Evolutionary conservation across 208 protist genomes (phyloP), one percentile per base, ranked within the genome.

Genomic region (Kentomonas sorsogonicus): DNA sequence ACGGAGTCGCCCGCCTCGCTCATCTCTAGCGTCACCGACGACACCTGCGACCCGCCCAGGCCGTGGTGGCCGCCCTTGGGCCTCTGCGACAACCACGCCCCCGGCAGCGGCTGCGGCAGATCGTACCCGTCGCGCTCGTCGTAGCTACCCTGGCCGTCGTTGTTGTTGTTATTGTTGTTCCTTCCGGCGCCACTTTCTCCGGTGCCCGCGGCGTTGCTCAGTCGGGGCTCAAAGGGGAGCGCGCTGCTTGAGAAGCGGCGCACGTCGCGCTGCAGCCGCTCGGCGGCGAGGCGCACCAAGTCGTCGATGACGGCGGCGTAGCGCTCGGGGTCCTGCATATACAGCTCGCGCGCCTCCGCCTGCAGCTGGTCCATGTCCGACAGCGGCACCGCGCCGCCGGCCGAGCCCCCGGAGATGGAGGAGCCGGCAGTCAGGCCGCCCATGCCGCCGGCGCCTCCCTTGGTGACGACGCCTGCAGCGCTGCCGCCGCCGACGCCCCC

Each of bases 301-400:
- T 91, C 80, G 23, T 89, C 74, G 30, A 94, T 70, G n/a, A 94
- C 87, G 25, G 72, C 76, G 57, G 91, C 77, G 66, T 86, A 94
- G 16, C 83, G 72, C 11, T 83, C 57, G 31, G 87, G 87, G 50
- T 94, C 87, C 27, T 77, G 67, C 43, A 85, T 56, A 47, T 89
- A 94, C 40, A 94, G 79, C 48, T 80, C 72, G 6, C 64, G 74
- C 16, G 83, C 79, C 43, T 89, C 75, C 38, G 82, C 68, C 57
- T 89, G 73, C 33, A 88, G 58, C 48, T 73, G 31, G 20, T 76
- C 69, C 51, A 94, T 58, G 40, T 91, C 79, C 2, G 77, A 67
- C 0, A 26, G 57, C 34, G 66, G 18, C 22, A 50, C 25, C 26
- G 57, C 39, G 66, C n/a, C n/a, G n/a, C n/a, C n/a, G n/a, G n/a